Evolutionary conservation across 768 basidiomycete species (phyloP).

Genomic region (Pleurotus eryngii): DNA sequence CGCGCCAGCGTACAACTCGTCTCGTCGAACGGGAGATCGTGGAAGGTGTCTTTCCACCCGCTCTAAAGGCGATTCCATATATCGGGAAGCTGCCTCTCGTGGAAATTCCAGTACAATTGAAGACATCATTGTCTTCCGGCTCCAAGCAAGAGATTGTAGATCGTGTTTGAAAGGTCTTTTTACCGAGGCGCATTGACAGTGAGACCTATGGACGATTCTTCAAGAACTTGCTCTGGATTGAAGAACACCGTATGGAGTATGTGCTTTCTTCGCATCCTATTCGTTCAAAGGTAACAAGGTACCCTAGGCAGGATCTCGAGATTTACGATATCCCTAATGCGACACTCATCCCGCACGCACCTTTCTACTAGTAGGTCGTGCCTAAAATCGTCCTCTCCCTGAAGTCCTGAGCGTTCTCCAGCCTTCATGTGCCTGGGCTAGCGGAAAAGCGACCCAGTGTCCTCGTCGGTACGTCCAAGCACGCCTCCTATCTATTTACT

Average conservation of each 20-base stretch:
- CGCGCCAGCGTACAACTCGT: slow-evolving; percentile 28
- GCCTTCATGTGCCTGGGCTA: slow-evolving; percentile 45
- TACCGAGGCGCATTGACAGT: slow-evolving; percentile 38
- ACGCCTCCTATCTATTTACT: neutral
- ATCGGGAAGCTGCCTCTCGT: slow-evolving; percentile 34
- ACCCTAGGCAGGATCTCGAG: slow-evolving; percentile 40
- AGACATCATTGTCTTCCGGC: slow-evolving; percentile 23
- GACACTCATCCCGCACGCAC: slow-evolving; percentile 23
- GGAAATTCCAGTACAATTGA: slow-evolving; percentile 32
- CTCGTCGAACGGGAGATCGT: slow-evolving; percentile 32
- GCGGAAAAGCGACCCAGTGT: slow-evolving; percentile 59
- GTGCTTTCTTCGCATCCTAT: too few species aligned
- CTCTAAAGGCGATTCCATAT: slow-evolving; percentile 40
- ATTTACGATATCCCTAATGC: slow-evolving; percentile 34
- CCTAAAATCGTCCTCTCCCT: neutral
- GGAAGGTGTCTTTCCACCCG: slow-evolving; percentile 39
- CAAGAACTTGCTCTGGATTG: slow-evolving; percentile 54
- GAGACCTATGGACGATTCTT: slow-evolving; percentile 43
- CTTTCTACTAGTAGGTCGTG: slow-evolving; percentile 34
- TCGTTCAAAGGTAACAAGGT: too few species aligned
- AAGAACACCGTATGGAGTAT: slow-evolving; percentile 45
- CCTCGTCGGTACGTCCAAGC: slow-evolving; percentile 41
- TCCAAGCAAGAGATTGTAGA: slow-evolving; percentile 23
- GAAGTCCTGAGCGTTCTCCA: slow-evolving; percentile 12
- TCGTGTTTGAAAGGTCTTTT: slow-evolving; percentile 27